phyloP scores from a whole-genome alignment of 192 early-diverging fungal genomes.

The Entrophospora sp. region DNA sequence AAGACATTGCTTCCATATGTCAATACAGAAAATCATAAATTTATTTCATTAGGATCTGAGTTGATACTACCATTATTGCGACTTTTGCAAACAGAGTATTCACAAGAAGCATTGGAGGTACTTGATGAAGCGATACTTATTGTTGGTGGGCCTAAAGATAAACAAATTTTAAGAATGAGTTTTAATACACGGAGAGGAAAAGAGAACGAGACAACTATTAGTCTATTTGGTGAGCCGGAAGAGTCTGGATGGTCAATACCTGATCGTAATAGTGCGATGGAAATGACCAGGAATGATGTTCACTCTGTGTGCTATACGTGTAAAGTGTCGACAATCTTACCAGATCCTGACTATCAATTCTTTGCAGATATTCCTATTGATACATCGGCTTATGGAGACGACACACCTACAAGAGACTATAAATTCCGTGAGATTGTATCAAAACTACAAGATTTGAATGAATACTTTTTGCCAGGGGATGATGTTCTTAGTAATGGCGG shows the following conservation, averaged over 20 bases:
- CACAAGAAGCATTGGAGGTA: slow-evolving; percentile 60
- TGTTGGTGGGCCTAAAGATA: slow-evolving; percentile 12
- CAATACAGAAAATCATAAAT: slow-evolving; percentile 26
- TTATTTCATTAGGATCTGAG: slow-evolving; percentile 49
- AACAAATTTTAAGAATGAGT: slow-evolving; percentile 19
- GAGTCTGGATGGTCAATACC: slow-evolving; percentile 28
- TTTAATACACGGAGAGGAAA: background rate
- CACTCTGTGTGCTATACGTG: slow-evolving; percentile 29
- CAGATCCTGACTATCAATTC: background rate
- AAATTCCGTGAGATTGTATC: background rate
- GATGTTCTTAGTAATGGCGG: background rate
- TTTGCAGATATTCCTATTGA: background rate
- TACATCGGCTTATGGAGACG: background rate
- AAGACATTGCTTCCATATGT: slow-evolving; percentile 59
- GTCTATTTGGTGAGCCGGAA: slow-evolving; percentile 2
- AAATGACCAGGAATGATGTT: slow-evolving; percentile 34
- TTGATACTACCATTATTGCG: slow-evolving; percentile 60
- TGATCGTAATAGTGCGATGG: slow-evolving; percentile 18
- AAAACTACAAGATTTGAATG: slow-evolving; percentile 12
- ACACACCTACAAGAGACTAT: slow-evolving; percentile 1
- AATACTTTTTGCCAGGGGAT: slow-evolving; percentile 8
- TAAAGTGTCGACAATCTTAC: background rate
- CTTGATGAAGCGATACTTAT: slow-evolving; percentile 55
- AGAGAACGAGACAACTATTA: slow-evolving; percentile 12
- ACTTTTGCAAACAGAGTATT: slow-evolving; percentile 53